Evolutionary conservation across 176 grass and related monocot genomes (phyloP).

Genomic region (Juncus effusus): DNA sequence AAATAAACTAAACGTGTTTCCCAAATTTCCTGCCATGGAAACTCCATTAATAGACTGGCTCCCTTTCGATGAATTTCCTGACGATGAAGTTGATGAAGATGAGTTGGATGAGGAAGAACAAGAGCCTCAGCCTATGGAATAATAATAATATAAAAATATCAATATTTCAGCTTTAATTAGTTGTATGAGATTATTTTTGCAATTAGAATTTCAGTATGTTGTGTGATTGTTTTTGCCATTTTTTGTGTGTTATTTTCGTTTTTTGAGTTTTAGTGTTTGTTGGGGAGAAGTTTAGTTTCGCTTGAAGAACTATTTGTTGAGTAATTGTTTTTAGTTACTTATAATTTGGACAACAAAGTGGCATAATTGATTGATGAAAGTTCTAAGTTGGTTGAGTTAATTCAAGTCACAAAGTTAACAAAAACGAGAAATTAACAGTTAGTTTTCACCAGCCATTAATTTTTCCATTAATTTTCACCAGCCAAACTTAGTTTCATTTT

Average conservation of each 20-base stretch:
- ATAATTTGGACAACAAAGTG: no score
- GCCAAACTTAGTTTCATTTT: no score
- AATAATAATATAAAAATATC: neutral
- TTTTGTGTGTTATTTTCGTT: neutral
- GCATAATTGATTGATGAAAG: no score
- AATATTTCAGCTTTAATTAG: neutral
- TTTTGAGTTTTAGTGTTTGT: neutral
- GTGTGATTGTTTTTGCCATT: neutral
- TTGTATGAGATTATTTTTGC: neutral
- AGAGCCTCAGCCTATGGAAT: neutral
- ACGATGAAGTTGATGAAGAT: slow-evolving; percentile 23
- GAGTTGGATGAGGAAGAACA: slow-evolving; percentile 13
- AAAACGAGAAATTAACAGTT: no score
- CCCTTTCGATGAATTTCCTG: neutral
- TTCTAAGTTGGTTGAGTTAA: no score
- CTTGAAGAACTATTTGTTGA: no score
- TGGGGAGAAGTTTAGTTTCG: no score
- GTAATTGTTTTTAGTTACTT: no score
- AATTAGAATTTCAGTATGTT: neutral
- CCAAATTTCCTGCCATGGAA: slow-evolving; percentile 4
- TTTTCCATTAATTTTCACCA: no score
- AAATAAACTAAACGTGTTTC: slow-evolving; percentile 7
- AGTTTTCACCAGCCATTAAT: no score
- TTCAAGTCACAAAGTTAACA: no score
- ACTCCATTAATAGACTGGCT: slow-evolving; percentile 12